Conservation (phyloP, 257 asterid species). For the Anisodus acutangulus region DNA sequence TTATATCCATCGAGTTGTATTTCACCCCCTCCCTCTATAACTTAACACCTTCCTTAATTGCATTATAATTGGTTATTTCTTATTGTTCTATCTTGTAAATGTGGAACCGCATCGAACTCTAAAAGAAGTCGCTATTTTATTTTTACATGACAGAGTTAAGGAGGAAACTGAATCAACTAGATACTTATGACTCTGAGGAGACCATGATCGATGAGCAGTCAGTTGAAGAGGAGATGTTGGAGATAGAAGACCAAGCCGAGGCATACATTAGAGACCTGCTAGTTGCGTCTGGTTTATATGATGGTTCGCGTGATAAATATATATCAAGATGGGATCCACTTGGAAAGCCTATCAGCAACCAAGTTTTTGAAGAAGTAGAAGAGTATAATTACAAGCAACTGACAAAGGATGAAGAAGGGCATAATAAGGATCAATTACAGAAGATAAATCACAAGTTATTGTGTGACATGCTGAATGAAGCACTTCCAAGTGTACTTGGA, state of each 20-base stretch:
- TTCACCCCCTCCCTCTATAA: background rate
- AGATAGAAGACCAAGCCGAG: slow-evolving; percentile 68
- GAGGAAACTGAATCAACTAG: slow-evolving; percentile 75
- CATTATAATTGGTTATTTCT: background rate
- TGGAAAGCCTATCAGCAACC: slow-evolving; percentile 75
- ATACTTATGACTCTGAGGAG: slow-evolving; percentile 55
- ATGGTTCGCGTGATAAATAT: slow-evolving; percentile 60
- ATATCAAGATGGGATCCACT: slow-evolving; percentile 80
- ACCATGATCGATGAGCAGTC: slow-evolving; percentile 53
- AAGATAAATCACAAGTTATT: slow-evolving; percentile 59
- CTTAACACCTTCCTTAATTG: background rate
- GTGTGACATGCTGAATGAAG: slow-evolving; percentile 78
- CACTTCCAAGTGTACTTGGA: slow-evolving; percentile 68
- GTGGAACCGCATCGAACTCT: too few species aligned
- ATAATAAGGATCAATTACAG: slow-evolving; percentile 48
- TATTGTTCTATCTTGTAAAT: slow-evolving; percentile 3
- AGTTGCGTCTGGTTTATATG: slow-evolving; percentile 75
- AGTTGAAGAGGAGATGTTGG: slow-evolving; percentile 54
- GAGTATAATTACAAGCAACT: slow-evolving; percentile 48
- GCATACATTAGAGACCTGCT: slow-evolving; percentile 87
- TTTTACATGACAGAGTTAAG: slow-evolving; percentile 59
- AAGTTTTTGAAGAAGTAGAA: slow-evolving; percentile 79
- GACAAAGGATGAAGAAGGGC: slow-evolving; percentile 46
- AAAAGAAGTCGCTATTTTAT: background rate
- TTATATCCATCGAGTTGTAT: background rate